phyloP scores from a whole-genome alignment of 495 filamentous ascomycete species.

The Neurospora sp. region DNA sequence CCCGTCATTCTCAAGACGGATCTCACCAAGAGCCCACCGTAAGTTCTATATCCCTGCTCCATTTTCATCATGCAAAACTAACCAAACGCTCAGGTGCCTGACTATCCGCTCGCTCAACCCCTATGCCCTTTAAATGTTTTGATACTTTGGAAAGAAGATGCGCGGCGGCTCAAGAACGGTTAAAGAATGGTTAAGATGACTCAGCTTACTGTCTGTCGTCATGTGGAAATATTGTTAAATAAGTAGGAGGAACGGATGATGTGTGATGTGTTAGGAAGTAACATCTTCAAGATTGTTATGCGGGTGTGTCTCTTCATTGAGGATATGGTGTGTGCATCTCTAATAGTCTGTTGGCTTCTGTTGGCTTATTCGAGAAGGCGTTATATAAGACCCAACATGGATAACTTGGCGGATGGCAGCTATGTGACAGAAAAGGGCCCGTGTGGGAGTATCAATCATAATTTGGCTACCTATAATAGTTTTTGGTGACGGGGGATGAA shows the following conservation, averaged over 20 bases:
- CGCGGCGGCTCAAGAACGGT: background rate
- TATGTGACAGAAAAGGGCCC: background rate
- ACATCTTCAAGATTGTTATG: background rate
- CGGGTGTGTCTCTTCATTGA: background rate
- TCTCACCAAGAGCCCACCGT: conserved; percentile 97
- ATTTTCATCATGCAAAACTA: conserved; percentile 19
- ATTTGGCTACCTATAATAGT: background rate
- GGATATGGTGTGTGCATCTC: background rate
- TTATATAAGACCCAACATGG: background rate
- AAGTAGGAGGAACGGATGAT: background rate
- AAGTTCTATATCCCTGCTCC: conserved; percentile 36
- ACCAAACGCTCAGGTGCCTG: conserved; percentile 58
- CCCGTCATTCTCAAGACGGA: conserved; percentile 97
- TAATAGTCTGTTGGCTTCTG: background rate
- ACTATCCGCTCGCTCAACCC: conserved; percentile 97
- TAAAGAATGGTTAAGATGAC: background rate
- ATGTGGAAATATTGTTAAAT: background rate
- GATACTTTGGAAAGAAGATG: background rate
- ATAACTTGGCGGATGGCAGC: background rate
- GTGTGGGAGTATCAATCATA: background rate
- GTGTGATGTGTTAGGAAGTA: background rate
- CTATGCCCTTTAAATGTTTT: conserved; percentile 61
- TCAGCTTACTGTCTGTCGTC: background rate
- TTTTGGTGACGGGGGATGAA: background rate
- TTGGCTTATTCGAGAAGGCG: background rate